These are phyloP conservation scores for Boletus semigastroideus DNA, from an alignment of 1,284 basidiomycete genomes.

Conservation along the genomic window DNA sequence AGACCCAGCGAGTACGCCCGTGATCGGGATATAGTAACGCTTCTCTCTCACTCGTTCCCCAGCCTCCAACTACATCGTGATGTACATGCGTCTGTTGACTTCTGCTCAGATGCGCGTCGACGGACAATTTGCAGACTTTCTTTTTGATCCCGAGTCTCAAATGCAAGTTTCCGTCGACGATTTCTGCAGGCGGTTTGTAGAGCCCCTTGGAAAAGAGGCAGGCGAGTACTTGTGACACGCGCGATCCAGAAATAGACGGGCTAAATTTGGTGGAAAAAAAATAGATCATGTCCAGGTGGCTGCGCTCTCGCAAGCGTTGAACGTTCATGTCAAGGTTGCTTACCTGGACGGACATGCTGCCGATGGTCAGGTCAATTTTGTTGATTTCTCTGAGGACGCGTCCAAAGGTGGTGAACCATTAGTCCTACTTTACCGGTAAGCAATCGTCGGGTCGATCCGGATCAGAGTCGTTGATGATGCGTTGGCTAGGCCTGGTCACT, in stretches of 20 bases:
- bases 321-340: constrained; percentile 71
- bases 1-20: constrained; percentile 48
- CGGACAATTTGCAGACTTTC: constrained; percentile 59
- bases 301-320: constrained; percentile 71
- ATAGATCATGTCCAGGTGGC: constrained; percentile 86
- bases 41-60: constrained; percentile 7
- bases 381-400: constrained; percentile 59
- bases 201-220: constrained; percentile 81
- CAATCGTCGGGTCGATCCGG: constrained; percentile 1
- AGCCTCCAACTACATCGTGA: constrained; percentile 73
- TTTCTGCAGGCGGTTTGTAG: constrained; percentile 79
- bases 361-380: constrained; percentile 61
- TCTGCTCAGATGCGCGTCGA: constrained; percentile 78
- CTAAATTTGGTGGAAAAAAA: constrained; percentile 5
- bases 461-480: constrained; percentile 3
- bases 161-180: constrained; percentile 47
- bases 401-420: constrained; percentile 43
- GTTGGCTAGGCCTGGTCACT: constrained; percentile 65
- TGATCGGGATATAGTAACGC: background rate
- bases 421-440: constrained; percentile 74
- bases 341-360: constrained; percentile 68
- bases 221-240: constrained; percentile 40
- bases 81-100: constrained; percentile 77
- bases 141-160: constrained; percentile 72
- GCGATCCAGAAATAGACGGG: background rate